Evolutionary conservation across 148 eudicot species (phyloP).

Genomic region (Euryodendron excelsum): DNA sequence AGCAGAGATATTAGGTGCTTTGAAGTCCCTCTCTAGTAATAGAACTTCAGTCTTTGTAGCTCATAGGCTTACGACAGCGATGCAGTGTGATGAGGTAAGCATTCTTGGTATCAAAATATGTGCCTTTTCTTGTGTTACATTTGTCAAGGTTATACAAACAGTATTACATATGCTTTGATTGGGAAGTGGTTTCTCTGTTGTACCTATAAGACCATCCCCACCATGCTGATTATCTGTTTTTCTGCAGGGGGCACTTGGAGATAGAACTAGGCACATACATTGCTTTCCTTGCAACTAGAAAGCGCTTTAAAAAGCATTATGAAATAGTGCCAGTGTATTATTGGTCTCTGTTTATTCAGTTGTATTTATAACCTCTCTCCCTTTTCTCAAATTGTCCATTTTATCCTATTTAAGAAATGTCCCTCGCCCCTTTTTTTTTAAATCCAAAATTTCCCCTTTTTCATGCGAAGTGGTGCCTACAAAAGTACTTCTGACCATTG

Average conservation of each 20-base stretch:
- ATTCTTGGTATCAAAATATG: conserved; percentile 8
- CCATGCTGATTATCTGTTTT: no score
- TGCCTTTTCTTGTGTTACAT: neutral
- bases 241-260: no score
- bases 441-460: neutral
- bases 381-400: neutral
- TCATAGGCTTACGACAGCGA: conserved; percentile 96
- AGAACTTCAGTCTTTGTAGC: conserved; percentile 88
- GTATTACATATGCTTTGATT: no score
- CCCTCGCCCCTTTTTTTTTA: neutral
- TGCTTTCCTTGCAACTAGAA: neutral
- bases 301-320: neutral
- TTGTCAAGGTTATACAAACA: neutral
- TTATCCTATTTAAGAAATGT: neutral
- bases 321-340: neutral
- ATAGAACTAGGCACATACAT: neutral
- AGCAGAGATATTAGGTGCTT: conserved; percentile 83
- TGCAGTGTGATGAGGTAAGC: conserved; percentile 93
- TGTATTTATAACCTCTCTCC: neutral
- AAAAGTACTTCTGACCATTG: neutral
- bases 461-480: neutral
- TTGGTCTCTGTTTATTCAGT: neutral
- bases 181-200: no score
- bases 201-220: no score
- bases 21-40: conserved; percentile 76